Percentiles rank a stretch among this genome's conserved stretches.
Evolutionary conservation across 2,329 filamentous ascomycete species (phyloP).

Genomic region (Scedosporium dehoogii): DNA sequence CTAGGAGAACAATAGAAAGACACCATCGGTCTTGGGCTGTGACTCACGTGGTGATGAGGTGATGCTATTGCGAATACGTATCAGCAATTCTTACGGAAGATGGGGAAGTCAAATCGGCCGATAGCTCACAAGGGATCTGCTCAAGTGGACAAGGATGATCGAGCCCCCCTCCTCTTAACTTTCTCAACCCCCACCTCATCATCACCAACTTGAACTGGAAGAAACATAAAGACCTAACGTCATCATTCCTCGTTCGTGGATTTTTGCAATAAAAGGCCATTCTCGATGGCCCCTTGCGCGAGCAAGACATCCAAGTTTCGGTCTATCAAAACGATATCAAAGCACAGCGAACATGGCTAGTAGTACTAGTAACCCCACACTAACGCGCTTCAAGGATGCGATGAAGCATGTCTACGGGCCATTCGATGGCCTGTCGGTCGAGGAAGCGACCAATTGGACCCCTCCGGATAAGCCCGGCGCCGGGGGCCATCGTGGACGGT

Average conservation of each 20-base stretch:
- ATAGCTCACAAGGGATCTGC: neutral
- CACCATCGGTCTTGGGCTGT: neutral
- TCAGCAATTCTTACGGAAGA: neutral
- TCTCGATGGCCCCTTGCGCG: neutral
- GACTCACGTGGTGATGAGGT: neutral
- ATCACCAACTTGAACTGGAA: neutral
- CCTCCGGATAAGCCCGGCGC: slow-evolving; percentile 34
- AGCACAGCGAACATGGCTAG: slow-evolving; percentile 2
- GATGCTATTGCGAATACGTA: neutral
- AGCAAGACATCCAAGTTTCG: neutral
- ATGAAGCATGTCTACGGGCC: slow-evolving; percentile 28
- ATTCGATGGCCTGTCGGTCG: slow-evolving; percentile 14
- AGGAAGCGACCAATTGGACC: slow-evolving; percentile 26
- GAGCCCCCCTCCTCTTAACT: neutral
- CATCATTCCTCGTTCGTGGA: neutral
- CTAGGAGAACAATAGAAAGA: neutral
- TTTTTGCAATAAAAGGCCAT: neutral
- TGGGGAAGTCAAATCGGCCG: neutral
- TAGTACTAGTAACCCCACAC: neutral
- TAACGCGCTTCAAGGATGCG: slow-evolving; percentile 22
- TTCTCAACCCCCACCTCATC: neutral
- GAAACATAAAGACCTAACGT: neutral
- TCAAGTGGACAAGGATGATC: too few species aligned
- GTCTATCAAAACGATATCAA: neutral
- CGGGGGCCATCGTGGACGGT: slow-evolving; percentile 46